These are phyloP conservation scores for Globisporangium orthogonon DNA, from an alignment of 352 stramenopile genomes.

Conservation along the genomic window DNA sequence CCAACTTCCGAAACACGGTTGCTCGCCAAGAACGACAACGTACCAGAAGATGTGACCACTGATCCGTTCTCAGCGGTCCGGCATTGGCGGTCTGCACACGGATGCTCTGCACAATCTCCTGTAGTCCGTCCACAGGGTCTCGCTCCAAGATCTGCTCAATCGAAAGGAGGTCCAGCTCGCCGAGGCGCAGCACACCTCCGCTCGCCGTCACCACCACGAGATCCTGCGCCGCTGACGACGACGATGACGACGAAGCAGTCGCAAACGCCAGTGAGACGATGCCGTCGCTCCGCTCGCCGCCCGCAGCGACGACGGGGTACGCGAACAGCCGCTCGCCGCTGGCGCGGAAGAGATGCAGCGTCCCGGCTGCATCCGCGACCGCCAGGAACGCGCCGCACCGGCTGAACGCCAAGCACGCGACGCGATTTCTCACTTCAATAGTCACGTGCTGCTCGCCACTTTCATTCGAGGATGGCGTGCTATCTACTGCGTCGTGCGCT, in stretches of 20 bases:
- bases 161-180: conserved; percentile 20
- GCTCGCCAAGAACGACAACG: conserved; percentile 6
- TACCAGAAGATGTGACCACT: conserved; percentile 18
- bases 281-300: background rate
- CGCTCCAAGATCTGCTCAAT: conserved; percentile 22
- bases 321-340: conserved; percentile 17
- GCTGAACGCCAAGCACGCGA: conserved; percentile 27
- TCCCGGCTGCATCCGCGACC: conserved; percentile 19
- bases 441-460: background rate
- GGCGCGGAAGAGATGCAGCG: conserved; percentile 24
- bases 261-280: conserved; percentile 14
- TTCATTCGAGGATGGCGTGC: no score
- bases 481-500: background rate
- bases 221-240: conserved; percentile 10
- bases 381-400: conserved; percentile 26
- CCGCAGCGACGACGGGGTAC: conserved; percentile 11
- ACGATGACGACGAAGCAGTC: background rate
- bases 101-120: conserved; percentile 21
- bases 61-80: conserved; percentile 10
- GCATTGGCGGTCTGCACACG: conserved; percentile 13
- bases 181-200: conserved; percentile 16
- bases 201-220: conserved; percentile 23
- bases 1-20: background rate
- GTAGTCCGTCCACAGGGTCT: conserved; percentile 12
- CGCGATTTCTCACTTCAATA: conserved; percentile 11